phyloP scores from a whole-genome alignment of 352 stramenopile genomes.

The Halophytophthora batemanensis region DNA sequence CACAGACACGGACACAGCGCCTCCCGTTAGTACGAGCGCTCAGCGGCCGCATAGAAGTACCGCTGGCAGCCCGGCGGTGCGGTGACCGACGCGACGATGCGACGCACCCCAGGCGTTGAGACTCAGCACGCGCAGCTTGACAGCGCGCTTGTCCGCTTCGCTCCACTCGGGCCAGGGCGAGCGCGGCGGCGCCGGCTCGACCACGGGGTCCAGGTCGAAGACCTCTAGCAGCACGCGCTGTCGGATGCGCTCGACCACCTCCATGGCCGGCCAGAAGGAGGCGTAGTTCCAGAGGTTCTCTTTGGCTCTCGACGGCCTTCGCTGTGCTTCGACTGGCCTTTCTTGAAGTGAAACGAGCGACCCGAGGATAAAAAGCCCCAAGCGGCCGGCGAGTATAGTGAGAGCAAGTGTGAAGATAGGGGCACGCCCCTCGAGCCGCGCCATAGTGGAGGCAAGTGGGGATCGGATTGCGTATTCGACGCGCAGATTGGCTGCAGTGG shows the following conservation, averaged over 20 bases:
- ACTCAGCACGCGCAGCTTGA: conserved; percentile 60
- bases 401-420: no score
- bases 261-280: conserved; percentile 9
- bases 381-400: no score
- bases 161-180: conserved; percentile 29
- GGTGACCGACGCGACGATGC: neutral
- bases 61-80: neutral
- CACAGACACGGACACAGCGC: no score
- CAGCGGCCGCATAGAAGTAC: neutral
- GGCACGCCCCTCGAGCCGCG: no score
- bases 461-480: no score
- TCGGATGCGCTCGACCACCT: conserved; percentile 40
- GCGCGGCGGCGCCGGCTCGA: conserved; percentile 37
- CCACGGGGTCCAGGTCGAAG: conserved; percentile 56
- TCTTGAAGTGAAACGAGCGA: no score
- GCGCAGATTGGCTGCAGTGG: no score
- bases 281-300: no score
- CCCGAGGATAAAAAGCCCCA: no score
- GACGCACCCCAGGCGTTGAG: conserved; percentile 73
- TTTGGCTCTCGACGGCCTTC: neutral
- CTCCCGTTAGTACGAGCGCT: no score
- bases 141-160: conserved; percentile 14
- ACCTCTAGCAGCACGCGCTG: conserved; percentile 54
- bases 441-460: no score
- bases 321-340: no score